Evolutionary conservation across 139 green algal genomes (phyloP).

Genomic region (Tetradesmus lagerheimii): DNA sequence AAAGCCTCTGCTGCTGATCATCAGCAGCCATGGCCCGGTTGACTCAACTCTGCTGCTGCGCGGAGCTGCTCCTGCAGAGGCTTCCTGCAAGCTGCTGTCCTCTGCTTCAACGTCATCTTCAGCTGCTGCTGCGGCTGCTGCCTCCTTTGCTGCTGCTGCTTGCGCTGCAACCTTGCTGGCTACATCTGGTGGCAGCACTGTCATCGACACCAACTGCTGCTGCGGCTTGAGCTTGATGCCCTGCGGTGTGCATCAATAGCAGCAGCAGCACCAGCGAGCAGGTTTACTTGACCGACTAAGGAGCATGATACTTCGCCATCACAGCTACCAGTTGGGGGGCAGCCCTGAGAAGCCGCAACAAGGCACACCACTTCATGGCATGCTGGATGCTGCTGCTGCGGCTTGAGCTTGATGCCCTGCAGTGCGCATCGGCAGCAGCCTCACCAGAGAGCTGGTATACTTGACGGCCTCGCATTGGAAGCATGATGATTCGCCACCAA

Average conservation of each 20-base stretch:
- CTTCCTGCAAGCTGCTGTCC: slow-evolving; percentile 7
- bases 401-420: too few species aligned
- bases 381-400: too few species aligned
- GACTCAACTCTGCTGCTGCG: not conserved
- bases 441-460: too few species aligned
- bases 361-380: too few species aligned
- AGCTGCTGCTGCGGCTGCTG: slow-evolving; percentile 25
- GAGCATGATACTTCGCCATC: too few species aligned
- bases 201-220: slow-evolving; percentile 64
- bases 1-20: slow-evolving; percentile 53
- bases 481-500: too few species aligned
- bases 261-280: too few species aligned
- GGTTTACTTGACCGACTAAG: too few species aligned
- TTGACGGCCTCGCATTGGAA: too few species aligned
- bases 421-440: too few species aligned
- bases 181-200: slow-evolving; percentile 58
- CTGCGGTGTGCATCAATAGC: not conserved
- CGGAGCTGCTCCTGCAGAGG: not conserved
- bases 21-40: slow-evolving; percentile 58
- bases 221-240: slow-evolving; percentile 55
- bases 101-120: not conserved
- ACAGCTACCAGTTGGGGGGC: too few species aligned
- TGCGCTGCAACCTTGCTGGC: not conserved
- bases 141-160: not conserved
- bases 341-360: too few species aligned